phyloP scores from a whole-genome alignment of 2,329 filamentous ascomycete species.

The Pseudocercospora vitis region DNA sequence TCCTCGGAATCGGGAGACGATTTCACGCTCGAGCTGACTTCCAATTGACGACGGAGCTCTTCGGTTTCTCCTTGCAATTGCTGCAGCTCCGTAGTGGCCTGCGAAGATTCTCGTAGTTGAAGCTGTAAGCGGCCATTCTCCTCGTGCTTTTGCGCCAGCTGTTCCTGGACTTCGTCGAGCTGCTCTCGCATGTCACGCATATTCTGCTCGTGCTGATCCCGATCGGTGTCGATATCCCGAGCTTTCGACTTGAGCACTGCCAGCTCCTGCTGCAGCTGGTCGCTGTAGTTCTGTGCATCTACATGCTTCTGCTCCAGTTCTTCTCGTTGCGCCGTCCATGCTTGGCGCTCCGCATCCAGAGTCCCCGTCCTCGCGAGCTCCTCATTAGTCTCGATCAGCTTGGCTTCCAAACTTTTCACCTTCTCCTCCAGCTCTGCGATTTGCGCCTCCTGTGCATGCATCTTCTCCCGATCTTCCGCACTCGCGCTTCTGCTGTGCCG shows the following conservation, averaged over 20 bases:
- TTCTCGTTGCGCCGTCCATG: slow-evolving; percentile 56
- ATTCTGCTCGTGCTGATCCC: slow-evolving; percentile 28
- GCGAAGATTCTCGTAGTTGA: slow-evolving; percentile 42
- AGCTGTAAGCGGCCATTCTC: slow-evolving; percentile 37
- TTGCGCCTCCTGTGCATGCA: slow-evolving; percentile 78
- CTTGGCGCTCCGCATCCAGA: slow-evolving; percentile 26
- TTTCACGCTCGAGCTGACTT: slow-evolving; percentile 27
- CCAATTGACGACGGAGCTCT: slow-evolving; percentile 19
- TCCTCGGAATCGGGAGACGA: slow-evolving; percentile 60
- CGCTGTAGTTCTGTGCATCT: slow-evolving; percentile 65
- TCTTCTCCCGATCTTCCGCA: slow-evolving; percentile 62
- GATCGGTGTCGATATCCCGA: slow-evolving; percentile 27
- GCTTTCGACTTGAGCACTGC: slow-evolving; percentile 62
- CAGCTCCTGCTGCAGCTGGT: slow-evolving; percentile 75
- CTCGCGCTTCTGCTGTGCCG: slow-evolving; percentile 36
- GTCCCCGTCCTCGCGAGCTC: slow-evolving; percentile 31
- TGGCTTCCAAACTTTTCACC: slow-evolving; percentile 68
- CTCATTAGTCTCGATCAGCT: slow-evolving; percentile 68
- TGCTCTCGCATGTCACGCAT: slow-evolving; percentile 26
- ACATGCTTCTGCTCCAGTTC: slow-evolving; percentile 55
- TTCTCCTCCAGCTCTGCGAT: slow-evolving; percentile 73
- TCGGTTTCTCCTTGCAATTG: slow-evolving; percentile 24
- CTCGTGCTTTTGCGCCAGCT: slow-evolving; percentile 55
- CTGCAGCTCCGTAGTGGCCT: slow-evolving; percentile 41
- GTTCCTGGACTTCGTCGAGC: slow-evolving; percentile 35